Conservation (phyloP, 2,329 filamentous ascomycete genomes). For the Neofusicoccum sp. region DNA sequence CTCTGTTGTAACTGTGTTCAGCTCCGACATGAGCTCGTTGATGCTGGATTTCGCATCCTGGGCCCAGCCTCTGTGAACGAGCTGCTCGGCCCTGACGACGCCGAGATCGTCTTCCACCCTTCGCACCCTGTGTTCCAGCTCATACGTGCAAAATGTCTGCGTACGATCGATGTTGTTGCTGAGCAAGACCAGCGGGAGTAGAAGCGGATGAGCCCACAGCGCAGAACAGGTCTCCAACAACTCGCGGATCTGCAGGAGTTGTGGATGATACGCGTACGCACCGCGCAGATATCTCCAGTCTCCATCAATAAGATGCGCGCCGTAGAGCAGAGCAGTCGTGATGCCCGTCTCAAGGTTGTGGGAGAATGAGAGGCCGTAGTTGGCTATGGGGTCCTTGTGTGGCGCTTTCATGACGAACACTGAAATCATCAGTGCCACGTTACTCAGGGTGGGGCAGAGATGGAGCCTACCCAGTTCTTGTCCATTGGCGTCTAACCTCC, state of each 20-base stretch:
- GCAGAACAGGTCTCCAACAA: neutral
- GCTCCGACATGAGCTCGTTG: neutral
- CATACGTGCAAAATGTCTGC: neutral
- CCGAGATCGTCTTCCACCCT: neutral
- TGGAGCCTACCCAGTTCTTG: constrained; percentile 6
- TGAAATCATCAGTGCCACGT: neutral
- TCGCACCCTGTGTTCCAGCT: neutral
- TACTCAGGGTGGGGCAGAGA: neutral
- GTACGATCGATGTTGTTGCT: neutral
- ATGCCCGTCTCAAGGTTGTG: neutral
- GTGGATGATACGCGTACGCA: neutral
- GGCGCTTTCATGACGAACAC: neutral
- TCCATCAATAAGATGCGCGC: neutral
- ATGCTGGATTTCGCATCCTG: neutral
- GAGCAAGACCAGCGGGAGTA: neutral
- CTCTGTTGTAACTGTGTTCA: neutral
- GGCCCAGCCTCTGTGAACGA: too few species aligned
- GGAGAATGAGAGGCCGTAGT: neutral
- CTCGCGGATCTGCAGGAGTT: neutral
- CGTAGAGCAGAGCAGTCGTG: constrained; percentile 15
- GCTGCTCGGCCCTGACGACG: neutral
- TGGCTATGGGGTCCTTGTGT: neutral
- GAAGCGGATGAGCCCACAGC: constrained; percentile 8
- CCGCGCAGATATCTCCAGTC: neutral
- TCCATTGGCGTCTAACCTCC: neutral